Evolutionary conservation across 106 monocot species (phyloP), one percentile per base, ranked within the genome.

Genomic region (Posidonia australis): DNA sequence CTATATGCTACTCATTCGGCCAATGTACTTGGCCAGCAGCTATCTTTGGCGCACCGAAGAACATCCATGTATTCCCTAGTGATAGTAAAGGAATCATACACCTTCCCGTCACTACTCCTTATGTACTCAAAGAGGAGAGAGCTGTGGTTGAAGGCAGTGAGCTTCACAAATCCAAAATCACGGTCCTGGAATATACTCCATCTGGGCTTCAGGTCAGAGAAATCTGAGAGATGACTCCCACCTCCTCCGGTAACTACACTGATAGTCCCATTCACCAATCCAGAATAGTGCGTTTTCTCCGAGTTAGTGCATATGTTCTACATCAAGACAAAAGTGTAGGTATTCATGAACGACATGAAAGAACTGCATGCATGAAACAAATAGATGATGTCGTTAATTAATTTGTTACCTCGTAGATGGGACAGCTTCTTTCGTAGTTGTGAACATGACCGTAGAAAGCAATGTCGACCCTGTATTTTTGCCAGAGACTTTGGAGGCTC

Each of bases 131-230:
- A 58, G 4, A 69, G 58, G 32, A 69, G 58, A n/a, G 41, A 45
- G 16, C 44, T 41, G 10, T 69, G 58, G 56, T 69, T 58, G 58
- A 44, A 58, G 1, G 69, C 69, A 10, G 45, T 69, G 19, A 69
- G 58, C 44, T 69, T 69, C 44, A 69, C 69, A 29, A 13, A 69
- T n/a, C 69, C 69, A 44, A n/a, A n/a, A n/a, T 69, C 58, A n/a
- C 12, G 13, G 25, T 57, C 58, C 21, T 44, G 43, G 32, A 23
- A 45, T 13, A 69, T 57, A 29, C 69, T 69, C 69, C 69, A 69
- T 1, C 25, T 31, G 14, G 69, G 36, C 16, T 55, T 22, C 3
- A 69, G 41, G 14, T 3, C 7, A 6, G 69, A 41, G 58, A 69
- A 69, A 2, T 26, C 24, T 0, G 43, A 20, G 1, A 69, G 69